These are phyloP conservation scores for Fomitopsis palustris DNA, from an alignment of 1,284 basidiomycete genomes.

Conservation along the genomic window DNA sequence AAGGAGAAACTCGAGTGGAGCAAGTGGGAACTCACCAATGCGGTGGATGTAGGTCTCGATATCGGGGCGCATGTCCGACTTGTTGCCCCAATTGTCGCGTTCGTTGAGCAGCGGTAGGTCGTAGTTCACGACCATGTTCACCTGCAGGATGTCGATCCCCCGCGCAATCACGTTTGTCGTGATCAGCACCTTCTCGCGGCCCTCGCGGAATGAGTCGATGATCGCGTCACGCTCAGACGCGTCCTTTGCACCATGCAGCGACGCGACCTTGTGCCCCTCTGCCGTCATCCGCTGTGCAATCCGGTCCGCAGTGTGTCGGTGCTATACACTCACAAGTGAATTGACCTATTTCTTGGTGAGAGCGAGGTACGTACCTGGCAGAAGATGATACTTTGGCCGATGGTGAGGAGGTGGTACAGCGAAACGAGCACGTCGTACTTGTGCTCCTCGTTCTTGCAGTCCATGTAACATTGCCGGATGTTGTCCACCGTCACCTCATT, in stretches of 20 bases:
- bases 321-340: slow-evolving; percentile 39
- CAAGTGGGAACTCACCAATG: slow-evolving; percentile 65
- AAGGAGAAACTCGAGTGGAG: neutral
- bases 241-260: slow-evolving; percentile 93
- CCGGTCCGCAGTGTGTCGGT: slow-evolving; percentile 89
- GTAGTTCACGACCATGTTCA: slow-evolving; percentile 99
- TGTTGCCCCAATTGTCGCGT: slow-evolving; percentile 39
- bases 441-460: slow-evolving; percentile 83
- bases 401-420: slow-evolving; percentile 88
- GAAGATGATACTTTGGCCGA: slow-evolving; percentile 98
- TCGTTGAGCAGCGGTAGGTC: slow-evolving; percentile 89
- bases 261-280: slow-evolving; percentile 96
- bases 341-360: neutral
- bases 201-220: slow-evolving; percentile 95
- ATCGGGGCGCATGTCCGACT: slow-evolving; percentile 66
- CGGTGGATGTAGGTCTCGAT: slow-evolving; percentile 98
- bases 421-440: slow-evolving; percentile 96
- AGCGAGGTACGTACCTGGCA: slow-evolving; percentile 57
- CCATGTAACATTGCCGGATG: slow-evolving; percentile 98
- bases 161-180: slow-evolving; percentile 99
- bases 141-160: slow-evolving; percentile 98
- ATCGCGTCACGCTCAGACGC: slow-evolving; percentile 85
- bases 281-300: slow-evolving; percentile 89
- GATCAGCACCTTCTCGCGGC: slow-evolving; percentile 95
- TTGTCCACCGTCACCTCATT: slow-evolving; percentile 94